phyloP scores from a whole-genome alignment of 2,329 filamentous ascomycete genomes.

The Arachnopeziza araneosa region DNA sequence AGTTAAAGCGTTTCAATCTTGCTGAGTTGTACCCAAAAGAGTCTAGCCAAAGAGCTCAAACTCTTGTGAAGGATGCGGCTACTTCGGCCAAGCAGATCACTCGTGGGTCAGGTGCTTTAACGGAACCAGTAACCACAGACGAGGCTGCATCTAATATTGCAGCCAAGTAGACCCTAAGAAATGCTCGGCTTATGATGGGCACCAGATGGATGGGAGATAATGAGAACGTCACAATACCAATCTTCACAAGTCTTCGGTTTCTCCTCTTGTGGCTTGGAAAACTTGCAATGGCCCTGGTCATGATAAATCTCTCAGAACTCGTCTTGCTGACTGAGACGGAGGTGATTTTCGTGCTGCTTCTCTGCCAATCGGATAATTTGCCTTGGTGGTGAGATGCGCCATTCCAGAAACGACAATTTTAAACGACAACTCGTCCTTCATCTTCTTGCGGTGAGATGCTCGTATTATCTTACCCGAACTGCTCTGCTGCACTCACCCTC shows the following conservation, averaged over 20 bases:
- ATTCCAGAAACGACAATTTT: not conserved
- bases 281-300: too few relatives aligned
- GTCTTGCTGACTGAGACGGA: too few relatives aligned
- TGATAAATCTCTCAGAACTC: too few relatives aligned
- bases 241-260: too few relatives aligned
- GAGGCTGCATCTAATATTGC: constrained; percentile 8
- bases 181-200: too few relatives aligned
- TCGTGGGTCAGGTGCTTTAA: constrained; percentile 11
- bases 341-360: too few relatives aligned
- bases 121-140: constrained; percentile 21
- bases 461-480: not conserved
- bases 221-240: too few relatives aligned
- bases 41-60: constrained; percentile 1
- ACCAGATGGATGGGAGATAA: not conserved
- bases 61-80: constrained; percentile 7
- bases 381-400: not conserved
- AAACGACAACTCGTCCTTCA: not conserved
- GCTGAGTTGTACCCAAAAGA: constrained; percentile 58
- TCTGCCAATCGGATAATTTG: not conserved
- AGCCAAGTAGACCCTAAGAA: not conserved
- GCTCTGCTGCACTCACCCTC: too few relatives aligned
- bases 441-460: not conserved
- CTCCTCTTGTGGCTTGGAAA: too few relatives aligned
- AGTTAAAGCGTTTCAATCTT: constrained; percentile 71
- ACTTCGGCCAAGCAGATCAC: constrained; percentile 6